phyloP scores from a whole-genome alignment of 257 asterid genomes.

The Fraxinus cuspidata region DNA sequence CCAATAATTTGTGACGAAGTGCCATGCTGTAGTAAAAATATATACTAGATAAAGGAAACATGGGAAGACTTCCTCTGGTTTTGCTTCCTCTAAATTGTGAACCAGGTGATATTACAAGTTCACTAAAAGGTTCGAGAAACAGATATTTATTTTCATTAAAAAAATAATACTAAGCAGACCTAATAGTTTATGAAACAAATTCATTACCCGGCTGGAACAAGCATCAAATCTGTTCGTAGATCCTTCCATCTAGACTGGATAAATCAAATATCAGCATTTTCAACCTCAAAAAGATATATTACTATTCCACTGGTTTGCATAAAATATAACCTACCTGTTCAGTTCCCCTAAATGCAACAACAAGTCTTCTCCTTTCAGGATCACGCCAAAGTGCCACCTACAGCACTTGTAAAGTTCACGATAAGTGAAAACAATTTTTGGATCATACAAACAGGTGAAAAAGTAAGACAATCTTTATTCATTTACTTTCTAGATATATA shows the following conservation, averaged over 20 bases:
- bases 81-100: conserved; percentile 9
- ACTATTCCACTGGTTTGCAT: conserved; percentile 7
- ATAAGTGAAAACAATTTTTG: conserved; percentile 19
- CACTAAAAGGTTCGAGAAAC: conserved; percentile 13
- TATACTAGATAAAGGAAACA: neutral
- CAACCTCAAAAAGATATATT: conserved; percentile 1
- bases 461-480: conserved; percentile 3
- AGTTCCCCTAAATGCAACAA: conserved; percentile 97
- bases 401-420: conserved; percentile 31
- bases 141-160: neutral
- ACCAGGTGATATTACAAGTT: neutral
- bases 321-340: conserved; percentile 72
- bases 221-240: conserved; percentile 83
- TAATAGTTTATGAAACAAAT: conserved; percentile 11
- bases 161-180: conserved; percentile 11
- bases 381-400: conserved; percentile 99
- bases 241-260: conserved; percentile 93
- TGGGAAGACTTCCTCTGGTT: neutral
- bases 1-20: neutral
- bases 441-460: conserved; percentile 14
- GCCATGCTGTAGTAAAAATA: neutral
- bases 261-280: conserved; percentile 31
- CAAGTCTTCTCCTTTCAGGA: conserved; percentile 69
- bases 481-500: neutral
- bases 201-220: conserved; percentile 91